Evolutionary conservation across 1,284 basidiomycete genomes (phyloP), one percentile per base, ranked within the genome.

Genomic region (Apiotrichum akiyoshidainum): DNA sequence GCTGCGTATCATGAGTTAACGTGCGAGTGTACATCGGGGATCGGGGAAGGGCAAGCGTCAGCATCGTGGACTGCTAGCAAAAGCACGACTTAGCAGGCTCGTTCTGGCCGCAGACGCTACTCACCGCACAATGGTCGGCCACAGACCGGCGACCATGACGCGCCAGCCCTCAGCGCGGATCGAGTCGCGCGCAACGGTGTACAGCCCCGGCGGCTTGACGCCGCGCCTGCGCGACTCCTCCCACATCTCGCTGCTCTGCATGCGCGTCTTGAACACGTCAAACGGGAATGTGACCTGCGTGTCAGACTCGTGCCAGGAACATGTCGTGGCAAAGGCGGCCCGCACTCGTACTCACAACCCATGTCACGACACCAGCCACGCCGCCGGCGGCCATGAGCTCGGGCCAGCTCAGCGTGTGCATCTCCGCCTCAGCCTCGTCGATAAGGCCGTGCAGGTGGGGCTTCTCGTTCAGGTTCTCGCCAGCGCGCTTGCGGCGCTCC

Each of bases 221-320:
- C 48, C 48, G 34, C 34, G 34, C 21, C 33, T 13, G 54, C 22
- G 67, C 34, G 34, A 34, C 86, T 86, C 46, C 58, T 84, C 79
- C 67, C 10, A 82, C 84, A 37, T 81, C 83, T 17, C 81, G 77
- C 71, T 85, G 19, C 66, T 83, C 74, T 94, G 90, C 68, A 92
- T 84, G 2, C 90, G 84, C 8, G 91, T 92, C 78, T 93, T 93
- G 64, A 92, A 81, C 7, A 92, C 87, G 68, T 93, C 90, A 56
- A 92, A 80, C 1, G 89, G 88, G 76, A 93, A 92, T 0, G 89
- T 92, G 1, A 80, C 81, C 73, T 77, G 58, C 3, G 21, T 11
- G 50, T 42, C 12, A 51, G 50, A 22, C 19, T 40, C 16, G 19
- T 10, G 42, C 11, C 37, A 11, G n/a, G n/a, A n/a, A n/a, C n/a